These are phyloP conservation scores for Galerina marginata DNA, from an alignment of 768 basidiomycete species.

Conservation along the genomic window DNA sequence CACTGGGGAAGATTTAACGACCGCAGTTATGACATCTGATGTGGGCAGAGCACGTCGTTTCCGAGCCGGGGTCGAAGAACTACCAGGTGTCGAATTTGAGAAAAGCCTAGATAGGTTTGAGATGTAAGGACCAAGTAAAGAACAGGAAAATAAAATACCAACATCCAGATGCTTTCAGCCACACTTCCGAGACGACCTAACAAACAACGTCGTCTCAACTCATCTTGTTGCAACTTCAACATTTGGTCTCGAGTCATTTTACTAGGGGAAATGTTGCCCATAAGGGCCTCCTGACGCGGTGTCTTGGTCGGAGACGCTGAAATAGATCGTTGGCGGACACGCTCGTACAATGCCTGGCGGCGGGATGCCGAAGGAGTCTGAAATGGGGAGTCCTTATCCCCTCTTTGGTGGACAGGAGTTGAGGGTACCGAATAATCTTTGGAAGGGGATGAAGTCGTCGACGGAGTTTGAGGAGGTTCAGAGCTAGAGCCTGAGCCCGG, in stretches of 20 bases:
- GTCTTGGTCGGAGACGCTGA: conserved; percentile 70
- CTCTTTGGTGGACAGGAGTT: conserved; percentile 71
- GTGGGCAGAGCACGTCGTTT: conserved; percentile 75
- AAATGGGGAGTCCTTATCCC: conserved; percentile 58
- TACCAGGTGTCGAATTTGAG: conserved; percentile 58
- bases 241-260: conserved; percentile 66
- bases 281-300: conserved; percentile 37
- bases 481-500: conserved; percentile 44
- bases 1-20: conserved; percentile 82
- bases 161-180: conserved; percentile 93
- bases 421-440: conserved; percentile 52
- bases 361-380: conserved; percentile 77
- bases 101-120: conserved; percentile 60
- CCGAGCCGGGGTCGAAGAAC: conserved; percentile 60
- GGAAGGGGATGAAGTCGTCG: conserved; percentile 36
- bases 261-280: conserved; percentile 33
- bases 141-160: conserved; percentile 32
- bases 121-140: background rate
- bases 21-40: conserved; percentile 67
- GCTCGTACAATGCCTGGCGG: conserved; percentile 81
- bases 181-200: conserved; percentile 79
- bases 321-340: conserved; percentile 75
- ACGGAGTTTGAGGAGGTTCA: conserved; percentile 50
- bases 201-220: conserved; percentile 75
- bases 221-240: conserved; percentile 76